Percentiles rank a stretch among this genome's conserved stretches.
These are phyloP conservation scores for Phytophthora pisi DNA, from an alignment of 352 stramenopile species.

Conservation along the genomic window DNA sequence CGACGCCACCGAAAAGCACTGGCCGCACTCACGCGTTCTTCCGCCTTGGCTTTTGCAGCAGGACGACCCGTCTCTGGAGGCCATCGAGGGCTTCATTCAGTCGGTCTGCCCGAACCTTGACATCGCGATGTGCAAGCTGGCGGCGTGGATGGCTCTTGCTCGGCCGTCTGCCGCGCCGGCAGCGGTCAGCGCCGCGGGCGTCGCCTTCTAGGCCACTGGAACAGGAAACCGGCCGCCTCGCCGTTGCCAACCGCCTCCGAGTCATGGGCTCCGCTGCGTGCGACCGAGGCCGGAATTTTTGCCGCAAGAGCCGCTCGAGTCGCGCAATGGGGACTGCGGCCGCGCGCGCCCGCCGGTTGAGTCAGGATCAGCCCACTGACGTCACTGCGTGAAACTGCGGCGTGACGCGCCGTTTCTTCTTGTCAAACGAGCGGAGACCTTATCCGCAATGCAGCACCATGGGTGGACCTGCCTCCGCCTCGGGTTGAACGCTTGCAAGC, in stretches of 20 bases:
- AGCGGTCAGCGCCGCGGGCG: slow-evolving; percentile 10
- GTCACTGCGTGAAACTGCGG: slow-evolving; percentile 22
- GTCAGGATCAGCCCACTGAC: slow-evolving; percentile 12
- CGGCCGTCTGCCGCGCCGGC: slow-evolving; percentile 26
- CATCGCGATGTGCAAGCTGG: slow-evolving; percentile 79
- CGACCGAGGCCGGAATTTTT: slow-evolving; percentile 13
- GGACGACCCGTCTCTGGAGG: slow-evolving; percentile 70
- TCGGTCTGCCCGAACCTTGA: slow-evolving; percentile 89
- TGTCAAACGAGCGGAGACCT: slow-evolving; percentile 25
- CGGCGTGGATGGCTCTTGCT: slow-evolving; percentile 64
- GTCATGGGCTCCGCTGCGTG: background rate
- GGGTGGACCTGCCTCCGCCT: background rate
- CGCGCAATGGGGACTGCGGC: slow-evolving; percentile 6
- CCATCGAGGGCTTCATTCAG: slow-evolving; percentile 85
- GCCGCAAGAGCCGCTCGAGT: background rate
- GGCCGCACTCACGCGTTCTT: background rate
- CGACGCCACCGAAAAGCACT: slow-evolving; percentile 16
- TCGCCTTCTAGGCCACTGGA: slow-evolving; percentile 10
- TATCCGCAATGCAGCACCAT: slow-evolving; percentile 13
- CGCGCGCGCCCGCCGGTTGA: background rate
- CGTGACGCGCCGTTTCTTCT: slow-evolving; percentile 19
- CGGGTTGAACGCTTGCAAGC: background rate
- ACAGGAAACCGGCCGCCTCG: slow-evolving; percentile 20
- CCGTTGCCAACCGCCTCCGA: slow-evolving; percentile 14
- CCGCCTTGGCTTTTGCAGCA: slow-evolving; percentile 41